Base-by-base conservation (phyloP, 805 yeast species). In the Pichia cephalocereana region DNA sequence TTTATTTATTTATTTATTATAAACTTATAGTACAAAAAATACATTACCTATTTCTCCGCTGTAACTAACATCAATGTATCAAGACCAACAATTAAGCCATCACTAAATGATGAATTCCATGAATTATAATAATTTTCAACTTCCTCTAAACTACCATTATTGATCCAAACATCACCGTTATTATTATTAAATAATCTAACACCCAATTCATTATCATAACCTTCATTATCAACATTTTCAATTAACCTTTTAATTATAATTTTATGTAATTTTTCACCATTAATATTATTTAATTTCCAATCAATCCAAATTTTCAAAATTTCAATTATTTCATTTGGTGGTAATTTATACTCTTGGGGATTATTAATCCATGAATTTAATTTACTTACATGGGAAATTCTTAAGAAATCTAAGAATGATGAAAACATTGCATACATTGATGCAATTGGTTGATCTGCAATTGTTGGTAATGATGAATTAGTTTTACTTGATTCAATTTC, bases 351-450 rank as follows among this genome's bases (percentile, higher is more conserved):
- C 19, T 51, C 46, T 17, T 53, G 40, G 9, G 51, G 49, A 9
- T 55, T 51, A 27, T 54, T 44, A 18, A 54, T 39, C 47, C 56
- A 34, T 11, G 36, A 43, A 32, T 41, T 52, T 47, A 52, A 26
- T 52, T 53, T 27, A 43, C 54, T 46, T 49, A 41, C 27, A n/a
- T 46, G 38, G 27, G 54, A 45, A 46, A 38, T 52, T 47, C 38
- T 44, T 46, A 57, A 34, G 40, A 62, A 61, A 47, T 65, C 70
- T 14, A 57, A 40, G 39, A 55, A 64, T 34, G 59, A 60, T 10
- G 67, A 54, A 39, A 55, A 59, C 42, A 64, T 55, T 46, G 65
- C 66, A 47, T 62, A 62, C 30, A 65, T 50, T 11, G 64, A 54
- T 39, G 64, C 59, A 38, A 60, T 46, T 38, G 67, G 53, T 31